These are phyloP conservation scores for Botrytis sinoallii DNA, from an alignment of 2,329 filamentous ascomycete genomes.

Conservation along the genomic window DNA sequence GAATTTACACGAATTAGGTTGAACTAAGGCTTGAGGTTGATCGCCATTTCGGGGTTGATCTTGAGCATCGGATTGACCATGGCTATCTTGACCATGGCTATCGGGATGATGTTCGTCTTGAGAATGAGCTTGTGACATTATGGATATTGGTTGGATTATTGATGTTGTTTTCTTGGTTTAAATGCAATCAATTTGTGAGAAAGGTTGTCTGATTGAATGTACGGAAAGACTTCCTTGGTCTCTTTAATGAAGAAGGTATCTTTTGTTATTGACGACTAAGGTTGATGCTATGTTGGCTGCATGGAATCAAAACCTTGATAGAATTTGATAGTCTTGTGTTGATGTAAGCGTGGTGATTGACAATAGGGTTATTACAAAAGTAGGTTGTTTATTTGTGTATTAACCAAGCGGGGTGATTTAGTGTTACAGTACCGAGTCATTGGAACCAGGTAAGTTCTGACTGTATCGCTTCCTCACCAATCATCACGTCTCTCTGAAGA, in stretches of 20 bases:
- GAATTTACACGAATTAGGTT: background rate
- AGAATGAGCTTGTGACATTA: background rate
- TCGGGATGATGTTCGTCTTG: background rate
- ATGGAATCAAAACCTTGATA: background rate
- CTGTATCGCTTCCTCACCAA: background rate
- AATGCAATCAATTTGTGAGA: background rate
- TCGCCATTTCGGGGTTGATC: background rate
- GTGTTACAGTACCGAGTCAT: background rate
- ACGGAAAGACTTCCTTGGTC: background rate
- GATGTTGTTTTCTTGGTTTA: background rate
- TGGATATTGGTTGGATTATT: background rate
- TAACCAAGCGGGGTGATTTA: background rate
- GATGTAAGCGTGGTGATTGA: background rate
- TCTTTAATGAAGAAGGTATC: background rate
- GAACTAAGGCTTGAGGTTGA: background rate
- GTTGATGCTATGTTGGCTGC: fast-evolving
- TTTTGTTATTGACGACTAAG: background rate
- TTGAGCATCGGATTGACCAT: background rate
- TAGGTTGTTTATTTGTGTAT: background rate
- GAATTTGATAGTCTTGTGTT: background rate
- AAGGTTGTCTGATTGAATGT: too few relatives aligned
- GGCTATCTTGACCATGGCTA: background rate
- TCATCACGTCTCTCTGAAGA: background rate
- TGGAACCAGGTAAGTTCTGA: background rate
- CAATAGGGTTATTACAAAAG: fast-evolving